Base-by-base conservation (phyloP, 2,329 filamentous ascomycete species). In the Penicillium crustosum region DNA sequence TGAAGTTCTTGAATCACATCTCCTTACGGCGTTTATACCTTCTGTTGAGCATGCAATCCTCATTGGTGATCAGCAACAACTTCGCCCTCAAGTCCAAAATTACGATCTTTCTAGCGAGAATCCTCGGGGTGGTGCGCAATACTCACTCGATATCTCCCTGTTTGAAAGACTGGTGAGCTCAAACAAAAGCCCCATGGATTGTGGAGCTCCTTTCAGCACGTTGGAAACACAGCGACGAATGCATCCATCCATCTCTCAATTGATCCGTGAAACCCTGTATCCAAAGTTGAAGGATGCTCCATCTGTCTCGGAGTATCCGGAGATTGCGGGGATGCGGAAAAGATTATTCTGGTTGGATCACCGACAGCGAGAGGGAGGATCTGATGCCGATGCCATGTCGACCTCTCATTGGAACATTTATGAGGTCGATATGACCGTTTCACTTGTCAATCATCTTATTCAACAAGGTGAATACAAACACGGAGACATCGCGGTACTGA, bases 401-500 rank as follows among this genome's bases (percentile, higher is more conserved):
- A 77, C 71, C 2, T 83, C 81, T 0, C 75, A 78, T 23, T 79
- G 77, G 36, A 85, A 85, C 53, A 49, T 65, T 0, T 79, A 71
- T 56, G 89, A 93, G 66, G 77, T 88, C 0, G 76, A 84, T 0
- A 87, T 93, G 84, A 81, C 82, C 0, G 75, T 79, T 7, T 81
- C 83, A 0, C 71, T 92, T 0, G 84, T 91, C 0, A 80, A 79
- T 0, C 88, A 93, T 66, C 72, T 93, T 0, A 76, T 88, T 6
- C 78, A 81, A 0, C 89, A 92, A 66, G 88, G 88, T 0, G 67
- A 64, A 0, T 91, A 92, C 67, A 70, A 69, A 0, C 71, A 75
- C 0, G 78, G 77, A 0, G 86, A 91, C 2, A 89, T 93, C 57
- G 87, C 88, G 0, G 83, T 93, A 0, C 68, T 93, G 6, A 91